Evolutionary conservation across 2,329 filamentous ascomycete genomes (phyloP), one percentile per base, ranked within the genome.

Genomic region (Trichoderma sp.): DNA sequence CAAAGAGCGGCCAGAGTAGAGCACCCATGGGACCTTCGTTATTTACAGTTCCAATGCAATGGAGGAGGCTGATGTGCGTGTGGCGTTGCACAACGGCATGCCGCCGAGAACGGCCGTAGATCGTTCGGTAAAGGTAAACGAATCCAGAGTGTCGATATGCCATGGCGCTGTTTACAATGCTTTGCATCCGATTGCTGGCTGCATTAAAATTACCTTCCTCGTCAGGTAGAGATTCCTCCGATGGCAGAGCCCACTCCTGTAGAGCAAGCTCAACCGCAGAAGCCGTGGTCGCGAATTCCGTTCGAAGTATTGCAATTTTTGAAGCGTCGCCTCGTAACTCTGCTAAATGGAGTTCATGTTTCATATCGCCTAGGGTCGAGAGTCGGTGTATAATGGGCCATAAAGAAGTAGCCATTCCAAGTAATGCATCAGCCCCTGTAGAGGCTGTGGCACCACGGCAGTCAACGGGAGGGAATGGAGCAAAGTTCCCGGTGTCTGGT

Each of bases 321-420:
- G 82, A 80, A 3, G 77, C 69, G 66, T 83, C 79, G 16, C 81
- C 80, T 24, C 77, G 76, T 8, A 75, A 74, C 21, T 82, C 77
- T 7, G 85, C 85, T 5, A 75, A 76, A 68, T 85, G 82, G 2
- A 89, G 78, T 56, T 86, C 83, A 16, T 77, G 80, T 72, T 87
- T 88, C 16, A 87, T 79, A 1, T 83, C 81, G 1, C 83, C 77
- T 0, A 90, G 81, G 69, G 83, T 85, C 0, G 87, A 88, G 2
- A 90, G 81, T 11, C 85, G 84, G 73, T 90, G 86, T 70, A 89
- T 87, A 21, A 89, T 84, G 13, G 87, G 87, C 87, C 87, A 90
- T 0, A 90, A 78, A 3, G 87, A 87, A 1, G 86, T 88, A 1
- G 87, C 85, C 79, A 90, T 85, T 26, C 87, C 87, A 1, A 90